Base-by-base conservation (phyloP, 352 stramenopile species). In the Chrysophaeum taylorii region DNA sequence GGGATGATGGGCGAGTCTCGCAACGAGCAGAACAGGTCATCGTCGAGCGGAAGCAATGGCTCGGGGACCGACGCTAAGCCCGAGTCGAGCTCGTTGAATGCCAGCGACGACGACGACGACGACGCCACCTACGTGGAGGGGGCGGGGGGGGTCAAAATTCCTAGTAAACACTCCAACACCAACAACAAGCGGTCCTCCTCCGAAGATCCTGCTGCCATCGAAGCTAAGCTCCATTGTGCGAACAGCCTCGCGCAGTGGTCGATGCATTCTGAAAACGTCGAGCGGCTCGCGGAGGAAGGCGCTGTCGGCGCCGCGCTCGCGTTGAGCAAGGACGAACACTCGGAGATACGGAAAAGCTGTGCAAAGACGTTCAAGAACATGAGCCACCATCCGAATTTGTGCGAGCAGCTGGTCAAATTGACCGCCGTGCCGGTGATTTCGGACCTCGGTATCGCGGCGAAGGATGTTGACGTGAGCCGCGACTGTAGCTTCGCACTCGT, bases 221-320 rank as follows among this genome's bases (percentile, higher is more conserved):
- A 81, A 50, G 74, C 75, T 18, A 78, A 80, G 72, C 84, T 91
- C 37, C 78, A 84, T 9, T 94, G 88, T 66, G 85, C 87, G 0
- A 78, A 87, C 21, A 93, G 87, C 29, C 76, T 94, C 14, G 90
- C 86, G 38, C 89, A 91, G 60, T 94, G 88, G 88, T 92, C 85
- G 74, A 85, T 81, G 27, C 91, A 92, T 64, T 80, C 83, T 0
- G 84, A 85, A 0, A 94, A 94, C 68, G 88, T 86, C 21, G 68
- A 81, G 45, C 76, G 90, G 12, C 91, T 94, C 81, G 87, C 91
- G 2, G 72, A 92, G 54, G 88, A 94, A 72, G 88, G 90, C 45
- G 88, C 90, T 0, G 86, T 94, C 5, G 79, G 92, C 35, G 86
- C 87, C 14, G 73, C 92, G 1, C 87, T 93, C 35, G 72, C 81